A percentile compares a stretch with the other conserved stretches of the same genome.
phyloP scores from a whole-genome alignment of 1,139 yeast species.

The Lizanozyma gosingica region DNA sequence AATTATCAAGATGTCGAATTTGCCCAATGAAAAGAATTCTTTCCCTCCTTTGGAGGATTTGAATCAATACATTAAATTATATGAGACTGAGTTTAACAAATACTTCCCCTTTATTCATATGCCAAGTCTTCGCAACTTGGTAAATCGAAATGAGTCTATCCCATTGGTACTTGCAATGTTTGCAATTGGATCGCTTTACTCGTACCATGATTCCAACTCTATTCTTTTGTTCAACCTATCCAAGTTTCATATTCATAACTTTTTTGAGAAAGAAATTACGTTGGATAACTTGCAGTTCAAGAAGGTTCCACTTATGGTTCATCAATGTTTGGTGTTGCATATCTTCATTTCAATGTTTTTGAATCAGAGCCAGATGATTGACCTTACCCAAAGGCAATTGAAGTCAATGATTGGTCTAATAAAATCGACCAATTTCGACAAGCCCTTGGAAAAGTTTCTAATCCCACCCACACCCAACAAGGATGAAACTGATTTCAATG shows the following conservation, averaged over 20 bases:
- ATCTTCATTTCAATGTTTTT: slow-evolving; percentile 78
- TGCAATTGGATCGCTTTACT: slow-evolving; percentile 81
- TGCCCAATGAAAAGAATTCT: slow-evolving; percentile 38
- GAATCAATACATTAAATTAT: slow-evolving; percentile 62
- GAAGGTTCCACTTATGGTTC: slow-evolving; percentile 78
- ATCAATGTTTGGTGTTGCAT: slow-evolving; percentile 74
- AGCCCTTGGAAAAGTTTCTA: slow-evolving; percentile 55
- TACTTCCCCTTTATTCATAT: slow-evolving; percentile 81
- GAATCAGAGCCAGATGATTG: slow-evolving; percentile 65
- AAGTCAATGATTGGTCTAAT: slow-evolving; percentile 73
- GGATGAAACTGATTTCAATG: slow-evolving; percentile 20
- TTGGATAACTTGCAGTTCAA: slow-evolving; percentile 42
- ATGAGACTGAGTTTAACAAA: slow-evolving; percentile 65
- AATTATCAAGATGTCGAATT: slow-evolving; percentile 43
- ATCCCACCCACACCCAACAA: slow-evolving; percentile 46
- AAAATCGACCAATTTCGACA: slow-evolving; percentile 65
- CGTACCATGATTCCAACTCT: slow-evolving; percentile 74
- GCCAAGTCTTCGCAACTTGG: slow-evolving; percentile 41
- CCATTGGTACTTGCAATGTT: slow-evolving; percentile 79
- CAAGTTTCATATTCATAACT: slow-evolving; percentile 67
- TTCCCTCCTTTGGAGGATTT: slow-evolving; percentile 71
- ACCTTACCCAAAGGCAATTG: slow-evolving; percentile 67
- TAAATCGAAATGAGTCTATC: slow-evolving; percentile 53
- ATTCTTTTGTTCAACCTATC: slow-evolving; percentile 70
- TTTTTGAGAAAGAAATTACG: slow-evolving; percentile 53